A percentile compares a stretch with the other conserved stretches of the same genome.
These are phyloP conservation scores for Leptomonas pyrrhocoris DNA, from an alignment of 208 protist genomes.

Conservation along the genomic window DNA sequence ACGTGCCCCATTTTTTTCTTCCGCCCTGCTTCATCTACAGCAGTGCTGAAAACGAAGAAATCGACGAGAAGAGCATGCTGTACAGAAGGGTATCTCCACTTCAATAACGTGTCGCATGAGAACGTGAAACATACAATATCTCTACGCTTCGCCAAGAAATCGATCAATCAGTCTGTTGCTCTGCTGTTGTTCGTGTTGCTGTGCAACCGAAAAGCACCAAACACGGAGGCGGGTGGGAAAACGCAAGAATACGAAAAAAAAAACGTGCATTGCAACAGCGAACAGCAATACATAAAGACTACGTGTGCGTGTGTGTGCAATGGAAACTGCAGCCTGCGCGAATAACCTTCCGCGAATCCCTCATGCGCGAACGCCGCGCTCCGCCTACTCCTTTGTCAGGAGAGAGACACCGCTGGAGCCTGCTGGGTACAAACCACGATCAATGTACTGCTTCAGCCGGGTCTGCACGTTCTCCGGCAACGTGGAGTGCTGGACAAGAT, in stretches of 20 bases:
- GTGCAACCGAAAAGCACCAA: no score
- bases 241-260: no score
- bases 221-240: no score
- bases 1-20: no score
- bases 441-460: constrained; percentile 34
- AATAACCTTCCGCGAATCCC: not conserved
- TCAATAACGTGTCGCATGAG: not conserved
- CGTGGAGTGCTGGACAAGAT: constrained; percentile 24
- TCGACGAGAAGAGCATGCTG: not conserved
- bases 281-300: no score
- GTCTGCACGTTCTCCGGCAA: constrained; percentile 43
- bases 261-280: no score
- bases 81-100: not conserved
- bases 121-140: not conserved
- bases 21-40: no score
- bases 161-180: no score
- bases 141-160: not conserved
- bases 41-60: not conserved
- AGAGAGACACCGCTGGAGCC: constrained; percentile 56
- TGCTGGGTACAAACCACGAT: constrained; percentile 69
- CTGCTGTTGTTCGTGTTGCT: no score
- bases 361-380: not conserved
- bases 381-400: constrained; percentile 44
- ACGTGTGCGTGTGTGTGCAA: no score
- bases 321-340: no score